Evolutionary conservation across 257 asterid species (phyloP).

Genomic region (Mentha longifolia): DNA sequence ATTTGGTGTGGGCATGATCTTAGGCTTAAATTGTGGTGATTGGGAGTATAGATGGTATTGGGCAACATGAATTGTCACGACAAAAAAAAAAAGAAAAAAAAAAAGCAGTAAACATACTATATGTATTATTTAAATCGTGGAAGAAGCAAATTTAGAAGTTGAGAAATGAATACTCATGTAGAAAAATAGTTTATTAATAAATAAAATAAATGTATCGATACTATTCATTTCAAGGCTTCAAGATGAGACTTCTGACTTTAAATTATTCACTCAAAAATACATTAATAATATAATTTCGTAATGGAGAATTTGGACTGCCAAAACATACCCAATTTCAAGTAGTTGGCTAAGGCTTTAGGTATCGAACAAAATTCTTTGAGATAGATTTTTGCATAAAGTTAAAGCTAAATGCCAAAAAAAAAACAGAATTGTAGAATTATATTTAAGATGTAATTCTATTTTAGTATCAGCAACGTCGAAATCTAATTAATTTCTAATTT

Average conservation of each 20-base stretch:
- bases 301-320: neutral
- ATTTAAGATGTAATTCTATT: too few species aligned
- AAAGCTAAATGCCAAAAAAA: too few species aligned
- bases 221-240: neutral
- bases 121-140: too few species aligned
- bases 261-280: neutral
- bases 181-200: neutral
- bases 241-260: neutral
- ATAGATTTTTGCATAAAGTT: too few species aligned
- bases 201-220: neutral
- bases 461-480: too few species aligned
- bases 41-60: neutral
- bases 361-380: neutral
- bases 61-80: too few species aligned
- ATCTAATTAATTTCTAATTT: neutral
- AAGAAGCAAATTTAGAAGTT: neutral
- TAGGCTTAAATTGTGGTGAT: constrained; percentile 32
- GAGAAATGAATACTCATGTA: too few species aligned
- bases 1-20: constrained; percentile 31
- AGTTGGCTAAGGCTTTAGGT: neutral
- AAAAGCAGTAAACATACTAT: too few species aligned
- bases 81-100: too few species aligned
- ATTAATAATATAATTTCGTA: neutral
- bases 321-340: neutral
- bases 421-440: too few species aligned